phyloP scores from a whole-genome alignment of 2,329 filamentous ascomycete species.

The Pseudogymnoascus sp. region DNA sequence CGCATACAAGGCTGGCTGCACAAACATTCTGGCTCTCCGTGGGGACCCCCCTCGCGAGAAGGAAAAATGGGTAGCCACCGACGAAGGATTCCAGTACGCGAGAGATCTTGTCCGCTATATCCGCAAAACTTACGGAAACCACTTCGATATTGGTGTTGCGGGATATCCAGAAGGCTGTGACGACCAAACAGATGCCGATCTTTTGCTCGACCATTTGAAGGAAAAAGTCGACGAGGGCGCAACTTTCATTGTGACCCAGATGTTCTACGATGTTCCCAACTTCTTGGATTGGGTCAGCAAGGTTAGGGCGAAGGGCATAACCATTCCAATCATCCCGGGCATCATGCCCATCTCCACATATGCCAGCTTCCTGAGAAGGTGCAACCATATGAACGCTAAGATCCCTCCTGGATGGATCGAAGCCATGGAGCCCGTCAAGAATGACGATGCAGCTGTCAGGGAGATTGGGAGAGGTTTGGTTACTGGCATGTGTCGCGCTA shows the following conservation, averaged over 20 bases:
- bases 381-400: conserved; percentile 82
- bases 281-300: conserved; percentile 87
- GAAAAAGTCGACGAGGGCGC: conserved; percentile 94
- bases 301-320: conserved; percentile 78
- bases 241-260: conserved; percentile 93
- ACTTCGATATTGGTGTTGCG: conserved; percentile 96
- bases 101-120: conserved; percentile 78
- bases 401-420: conserved; percentile 76
- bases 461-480: conserved; percentile 83
- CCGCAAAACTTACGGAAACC: conserved; percentile 67
- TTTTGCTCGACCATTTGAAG: conserved; percentile 84
- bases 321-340: conserved; percentile 72
- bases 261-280: conserved; percentile 98
- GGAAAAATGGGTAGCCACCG: conserved; percentile 84
- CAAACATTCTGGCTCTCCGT: conserved; percentile 88
- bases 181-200: conserved; percentile 79
- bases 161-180: conserved; percentile 95
- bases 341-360: conserved; percentile 96
- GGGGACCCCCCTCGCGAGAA: conserved; percentile 91
- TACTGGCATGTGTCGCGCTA: conserved; percentile 79
- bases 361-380: conserved; percentile 80
- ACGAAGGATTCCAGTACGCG: conserved; percentile 84
- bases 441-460: conserved; percentile 86
- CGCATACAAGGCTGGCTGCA: conserved; percentile 92
- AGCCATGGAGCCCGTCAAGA: conserved; percentile 85